These are phyloP conservation scores for Taphrina flavorubra DNA, from an alignment of 1,139 yeast species.

Conservation along the genomic window DNA sequence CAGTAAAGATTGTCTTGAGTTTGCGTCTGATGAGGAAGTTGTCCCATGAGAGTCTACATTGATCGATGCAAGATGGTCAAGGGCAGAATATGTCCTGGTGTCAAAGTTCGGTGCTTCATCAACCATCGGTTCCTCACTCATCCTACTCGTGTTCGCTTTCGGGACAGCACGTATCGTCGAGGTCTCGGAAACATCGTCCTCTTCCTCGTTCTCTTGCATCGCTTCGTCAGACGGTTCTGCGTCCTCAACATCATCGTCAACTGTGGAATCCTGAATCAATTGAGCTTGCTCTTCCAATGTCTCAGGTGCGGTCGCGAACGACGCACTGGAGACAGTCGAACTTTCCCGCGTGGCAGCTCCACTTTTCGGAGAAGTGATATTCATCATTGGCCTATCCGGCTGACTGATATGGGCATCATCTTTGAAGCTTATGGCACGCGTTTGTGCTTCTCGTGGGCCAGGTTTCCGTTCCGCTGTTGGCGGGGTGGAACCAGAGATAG, in stretches of 20 bases:
- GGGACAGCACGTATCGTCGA: conserved; percentile 11
- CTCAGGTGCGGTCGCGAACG: conserved; percentile 36
- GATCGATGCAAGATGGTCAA: neutral
- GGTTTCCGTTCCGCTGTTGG: neutral
- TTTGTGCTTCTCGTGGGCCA: neutral
- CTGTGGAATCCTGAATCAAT: conserved; percentile 1
- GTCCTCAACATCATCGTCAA: neutral
- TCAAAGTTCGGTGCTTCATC: neutral
- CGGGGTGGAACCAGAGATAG: neutral
- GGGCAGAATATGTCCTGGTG: neutral
- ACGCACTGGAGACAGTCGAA: conserved; percentile 26
- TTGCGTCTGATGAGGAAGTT: conserved; percentile 22
- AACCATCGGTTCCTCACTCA: neutral
- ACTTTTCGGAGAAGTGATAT: conserved; percentile 9
- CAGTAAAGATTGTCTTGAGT: conserved; percentile 11
- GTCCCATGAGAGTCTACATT: conserved; percentile 4
- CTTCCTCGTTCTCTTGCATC: neutral
- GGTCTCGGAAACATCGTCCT: conserved; percentile 12
- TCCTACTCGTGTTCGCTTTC: neutral
- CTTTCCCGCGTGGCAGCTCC: conserved; percentile 14
- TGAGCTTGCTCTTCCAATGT: conserved; percentile 24
- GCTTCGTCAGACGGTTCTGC: neutral
- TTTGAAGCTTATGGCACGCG: conserved; percentile 3
- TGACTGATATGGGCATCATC: neutral
- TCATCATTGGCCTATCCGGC: conserved; percentile 6